These are phyloP conservation scores for Kazachstania viticola DNA, from an alignment of 805 yeast genomes.

Conservation along the genomic window DNA sequence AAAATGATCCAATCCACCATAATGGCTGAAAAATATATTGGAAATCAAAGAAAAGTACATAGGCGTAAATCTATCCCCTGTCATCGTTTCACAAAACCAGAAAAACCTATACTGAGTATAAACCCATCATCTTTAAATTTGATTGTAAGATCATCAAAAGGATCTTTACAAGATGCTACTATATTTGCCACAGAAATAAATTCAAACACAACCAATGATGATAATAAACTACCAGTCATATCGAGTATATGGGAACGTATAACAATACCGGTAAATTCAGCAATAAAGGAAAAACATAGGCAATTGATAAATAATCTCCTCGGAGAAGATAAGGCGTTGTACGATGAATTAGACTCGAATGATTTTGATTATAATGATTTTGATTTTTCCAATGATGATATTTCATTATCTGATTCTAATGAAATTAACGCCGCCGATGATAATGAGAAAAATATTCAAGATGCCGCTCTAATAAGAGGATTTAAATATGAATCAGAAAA, in stretches of 20 bases:
- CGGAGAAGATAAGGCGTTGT: too few species aligned
- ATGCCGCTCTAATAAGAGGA: conserved; percentile 24
- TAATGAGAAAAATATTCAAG: conserved; percentile 3
- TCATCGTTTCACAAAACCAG: conserved; percentile 12
- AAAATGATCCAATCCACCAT: conserved; percentile 10
- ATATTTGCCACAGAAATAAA: conserved; percentile 26
- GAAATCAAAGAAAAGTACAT: background rate
- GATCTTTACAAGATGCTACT: conserved; percentile 23
- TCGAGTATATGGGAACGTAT: conserved; percentile 17
- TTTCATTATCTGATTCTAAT: too few species aligned
- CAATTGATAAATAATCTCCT: conserved; percentile 7
- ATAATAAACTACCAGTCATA: conserved; percentile 14
- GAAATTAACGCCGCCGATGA: too few species aligned
- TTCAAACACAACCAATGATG: conserved; percentile 10
- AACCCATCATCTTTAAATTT: conserved; percentile 13
- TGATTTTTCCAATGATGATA: conserved; percentile 1
- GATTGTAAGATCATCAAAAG: conserved; percentile 21
- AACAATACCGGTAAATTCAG: conserved; percentile 22
- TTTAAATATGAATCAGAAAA: conserved; percentile 10
- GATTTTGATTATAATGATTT: conserved; percentile 1
- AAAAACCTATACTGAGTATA: conserved; percentile 13
- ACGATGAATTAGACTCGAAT: conserved; percentile 4
- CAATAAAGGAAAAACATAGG: conserved; percentile 17
- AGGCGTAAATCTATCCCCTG: conserved; percentile 7
- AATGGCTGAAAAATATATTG: background rate